Evolutionary conservation across 257 asterid species (phyloP).

Genomic region (Solanum tarapatanum): DNA sequence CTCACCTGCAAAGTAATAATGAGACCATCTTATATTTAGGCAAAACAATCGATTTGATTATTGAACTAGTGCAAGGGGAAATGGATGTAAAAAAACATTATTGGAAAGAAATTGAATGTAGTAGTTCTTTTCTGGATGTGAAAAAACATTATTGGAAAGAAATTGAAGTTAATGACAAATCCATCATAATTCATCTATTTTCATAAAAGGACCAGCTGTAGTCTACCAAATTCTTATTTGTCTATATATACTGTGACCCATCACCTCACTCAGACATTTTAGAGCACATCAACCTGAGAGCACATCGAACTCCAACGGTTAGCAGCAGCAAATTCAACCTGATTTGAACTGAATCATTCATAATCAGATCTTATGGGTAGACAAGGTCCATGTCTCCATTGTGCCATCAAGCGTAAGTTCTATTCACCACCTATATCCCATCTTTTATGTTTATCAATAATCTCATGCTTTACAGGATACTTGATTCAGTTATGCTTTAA

Average conservation of each 20-base stretch:
- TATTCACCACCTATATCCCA: background rate
- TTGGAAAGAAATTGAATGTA: background rate
- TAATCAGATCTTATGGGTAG: conserved; percentile 4
- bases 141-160: background rate
- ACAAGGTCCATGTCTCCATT: conserved; percentile 17
- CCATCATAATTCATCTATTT: background rate
- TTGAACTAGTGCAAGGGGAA: background rate
- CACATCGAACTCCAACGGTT: background rate
- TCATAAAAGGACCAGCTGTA: background rate
- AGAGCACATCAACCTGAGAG: no score
- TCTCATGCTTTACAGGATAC: background rate
- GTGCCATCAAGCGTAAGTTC: conserved; percentile 13
- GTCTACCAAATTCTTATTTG: background rate
- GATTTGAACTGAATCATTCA: background rate
- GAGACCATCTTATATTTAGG: background rate
- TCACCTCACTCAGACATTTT: background rate
- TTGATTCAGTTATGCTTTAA: background rate
- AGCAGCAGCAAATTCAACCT: background rate
- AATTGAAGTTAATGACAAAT: background rate
- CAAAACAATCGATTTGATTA: background rate
- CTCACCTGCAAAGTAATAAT: background rate
- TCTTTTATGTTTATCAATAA: background rate
- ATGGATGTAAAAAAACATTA: background rate
- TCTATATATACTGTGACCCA: background rate
- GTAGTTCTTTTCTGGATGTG: background rate